A percentile compares a stretch with the other conserved stretches of the same genome.
phyloP scores from a whole-genome alignment of 129 eudicot species.

The Escallonia herrerae region DNA sequence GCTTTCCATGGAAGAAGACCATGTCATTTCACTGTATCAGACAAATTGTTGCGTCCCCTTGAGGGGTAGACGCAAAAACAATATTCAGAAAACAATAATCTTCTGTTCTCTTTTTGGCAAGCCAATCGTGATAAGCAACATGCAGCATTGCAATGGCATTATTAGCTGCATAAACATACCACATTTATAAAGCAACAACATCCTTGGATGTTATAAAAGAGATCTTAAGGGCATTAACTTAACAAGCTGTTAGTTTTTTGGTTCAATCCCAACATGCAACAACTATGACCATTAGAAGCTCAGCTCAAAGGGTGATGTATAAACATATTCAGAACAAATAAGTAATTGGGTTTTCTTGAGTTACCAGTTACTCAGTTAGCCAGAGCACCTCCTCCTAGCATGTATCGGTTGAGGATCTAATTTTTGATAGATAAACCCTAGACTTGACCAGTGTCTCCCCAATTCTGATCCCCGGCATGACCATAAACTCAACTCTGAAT shows the following conservation, averaged over 20 bases:
- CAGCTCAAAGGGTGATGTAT: slow-evolving; percentile 6
- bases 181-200: slow-evolving; percentile 15
- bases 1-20: too few relatives aligned
- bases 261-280: slow-evolving; percentile 10
- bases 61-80: too few relatives aligned
- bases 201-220: slow-evolving; percentile 8
- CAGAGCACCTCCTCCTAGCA: slow-evolving; percentile 9
- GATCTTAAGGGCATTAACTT: background rate
- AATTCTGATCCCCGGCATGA: slow-evolving; percentile 56
- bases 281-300: slow-evolving; percentile 11
- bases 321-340: slow-evolving; percentile 9
- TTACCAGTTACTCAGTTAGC: slow-evolving; percentile 7
- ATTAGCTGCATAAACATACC: background rate
- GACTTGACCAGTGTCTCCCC: slow-evolving; percentile 37
- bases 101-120: too few relatives aligned
- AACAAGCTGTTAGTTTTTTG: slow-evolving; percentile 11
- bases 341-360: background rate
- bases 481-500: slow-evolving; percentile 59
- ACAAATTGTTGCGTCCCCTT: too few relatives aligned
- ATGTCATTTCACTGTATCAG: too few relatives aligned
- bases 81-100: too few relatives aligned
- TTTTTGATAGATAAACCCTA: slow-evolving; percentile 46
- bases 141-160: background rate
- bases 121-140: too few relatives aligned
- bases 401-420: background rate